Base-by-base conservation (phyloP, 257 asterid species). In the Agastache rugosa region DNA sequence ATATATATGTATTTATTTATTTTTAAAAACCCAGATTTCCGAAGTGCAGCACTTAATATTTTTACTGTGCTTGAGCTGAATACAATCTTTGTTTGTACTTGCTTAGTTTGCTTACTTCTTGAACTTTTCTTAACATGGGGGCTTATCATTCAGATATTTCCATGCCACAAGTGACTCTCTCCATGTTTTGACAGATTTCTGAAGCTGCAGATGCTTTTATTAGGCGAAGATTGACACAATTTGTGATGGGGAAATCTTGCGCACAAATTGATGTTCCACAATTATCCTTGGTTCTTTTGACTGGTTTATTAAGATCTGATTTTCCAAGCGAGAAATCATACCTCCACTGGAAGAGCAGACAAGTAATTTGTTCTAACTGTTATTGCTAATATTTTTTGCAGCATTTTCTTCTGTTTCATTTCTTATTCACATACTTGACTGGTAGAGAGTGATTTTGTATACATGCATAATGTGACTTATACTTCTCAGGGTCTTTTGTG, bases 291-390 rank as follows among this genome's bases (percentile, higher is more conserved):
- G 97, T 82, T 47, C 90, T 94, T 73, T 81, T 92, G 84, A 90
- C 90, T 81, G 96, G 96, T 54, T 75, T 90, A 77, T 80, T 73
- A 66, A 90, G 82, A 77, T 86, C 97, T 72, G 98, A 92, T 78
- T 92, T 94, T 72, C 84, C 84, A 56, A 90, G 83, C 69, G 93
- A 84, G 73, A 92, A 90, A 77, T 76, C 90, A 10, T 92, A 90
- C 84, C 83, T 78, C 73, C 85, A 92, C 54, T 94, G 99, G 99
- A 88, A 85, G 84, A 83, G 69, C 77, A 87, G 99, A 90, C 97
- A 90, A 64, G 99, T 94, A 91, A 79, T 71, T 63, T 51, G 34
- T 50, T 31, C 51, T 44, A 60, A 44, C 29, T 68, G 12, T 25
- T 55, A 22, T 71, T 41, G 34, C 55, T 62, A 75, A 59, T 78